phyloP scores from a whole-genome alignment of 768 basidiomycete species.

The Mycena chlorophos region DNA sequence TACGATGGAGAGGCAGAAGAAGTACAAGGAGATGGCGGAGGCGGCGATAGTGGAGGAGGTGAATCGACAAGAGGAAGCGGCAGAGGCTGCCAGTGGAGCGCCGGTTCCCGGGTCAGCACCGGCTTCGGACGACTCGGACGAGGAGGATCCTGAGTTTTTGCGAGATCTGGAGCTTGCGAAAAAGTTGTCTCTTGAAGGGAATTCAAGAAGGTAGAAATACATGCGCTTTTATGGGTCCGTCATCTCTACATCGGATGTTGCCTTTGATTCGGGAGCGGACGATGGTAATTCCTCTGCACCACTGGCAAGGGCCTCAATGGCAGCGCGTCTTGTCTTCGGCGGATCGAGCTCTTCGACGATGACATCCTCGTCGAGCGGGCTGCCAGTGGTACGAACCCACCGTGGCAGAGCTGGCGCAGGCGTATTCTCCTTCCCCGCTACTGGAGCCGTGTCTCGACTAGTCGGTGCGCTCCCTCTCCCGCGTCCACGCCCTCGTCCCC shows the following conservation, averaged over 20 bases:
- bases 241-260: too few species aligned
- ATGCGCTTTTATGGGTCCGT: not conserved
- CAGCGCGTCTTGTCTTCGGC: too few species aligned
- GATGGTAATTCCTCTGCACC: too few species aligned
- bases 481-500: constrained; percentile 32
- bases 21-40: constrained; percentile 35
- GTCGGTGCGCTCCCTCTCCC: constrained; percentile 28
- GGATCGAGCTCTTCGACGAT: too few species aligned
- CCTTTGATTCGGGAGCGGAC: too few species aligned
- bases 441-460: constrained; percentile 26
- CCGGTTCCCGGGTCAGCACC: constrained; percentile 2
- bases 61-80: constrained; percentile 2
- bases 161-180: constrained; percentile 36
- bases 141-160: constrained; percentile 25
- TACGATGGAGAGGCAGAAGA: constrained; percentile 31
- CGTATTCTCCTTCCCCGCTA: too few species aligned
- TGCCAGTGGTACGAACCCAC: too few species aligned
- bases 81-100: not conserved
- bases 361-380: too few species aligned
- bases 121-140: constrained; percentile 9
- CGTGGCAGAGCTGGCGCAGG: too few species aligned
- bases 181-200: constrained; percentile 36
- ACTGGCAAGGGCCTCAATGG: too few species aligned
- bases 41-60: constrained; percentile 29
- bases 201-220: constrained; percentile 27